Base-by-base conservation (phyloP, 805 yeast genomes). In the Ascoidea asiatica region DNA sequence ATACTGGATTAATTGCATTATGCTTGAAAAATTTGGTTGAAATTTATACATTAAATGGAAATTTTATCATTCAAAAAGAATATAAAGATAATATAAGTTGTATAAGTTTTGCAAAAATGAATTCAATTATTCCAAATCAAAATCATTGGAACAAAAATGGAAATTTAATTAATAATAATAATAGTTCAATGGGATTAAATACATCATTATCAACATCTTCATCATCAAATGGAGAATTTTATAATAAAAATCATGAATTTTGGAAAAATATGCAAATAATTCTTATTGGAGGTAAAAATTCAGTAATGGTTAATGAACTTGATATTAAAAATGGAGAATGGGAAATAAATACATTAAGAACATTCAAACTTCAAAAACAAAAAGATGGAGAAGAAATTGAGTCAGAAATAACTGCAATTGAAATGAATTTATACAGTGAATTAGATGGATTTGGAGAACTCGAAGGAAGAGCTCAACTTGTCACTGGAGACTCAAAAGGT, bases 1-100 rank as follows among this genome's bases (percentile, higher is more conserved):
- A 71, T 41, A 60, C 75, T 1, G 89, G 87, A 0, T 62, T 65
- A 40, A 66, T 81, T 39, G 72, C 72, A 2, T 53, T 67, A 0
- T 49, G 67, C 11, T 60, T 53, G 38, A 51, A 43, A 43, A 58
- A 45, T 37, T 44, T 35, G 0, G 45, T 77, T 17, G 50, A 51
- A 2, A 38, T 80, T 0, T 72, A 58, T 53, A 77, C 76, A 7
- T 55, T 79, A 18, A 79, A 81, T 53, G 86, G 85, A 1, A 67
- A 67, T 5, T 40, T 56, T 4, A 62, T 6, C 41, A 61, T 15
- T 43, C 55, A 7, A 48, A 58, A 19, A 36, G 38, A 6, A 36
- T 63, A 21, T 43, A 39, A 19, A 37, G 39, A 33, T 22, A 35
- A 46, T 19, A 44, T 54, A 23, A 44, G 48, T 19, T 43, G 52